A percentile compares a stretch with the other conserved stretches of the same genome.
Evolutionary conservation across 2,329 filamentous ascomycete species (phyloP).

Genomic region (Fusarium miscanthi): DNA sequence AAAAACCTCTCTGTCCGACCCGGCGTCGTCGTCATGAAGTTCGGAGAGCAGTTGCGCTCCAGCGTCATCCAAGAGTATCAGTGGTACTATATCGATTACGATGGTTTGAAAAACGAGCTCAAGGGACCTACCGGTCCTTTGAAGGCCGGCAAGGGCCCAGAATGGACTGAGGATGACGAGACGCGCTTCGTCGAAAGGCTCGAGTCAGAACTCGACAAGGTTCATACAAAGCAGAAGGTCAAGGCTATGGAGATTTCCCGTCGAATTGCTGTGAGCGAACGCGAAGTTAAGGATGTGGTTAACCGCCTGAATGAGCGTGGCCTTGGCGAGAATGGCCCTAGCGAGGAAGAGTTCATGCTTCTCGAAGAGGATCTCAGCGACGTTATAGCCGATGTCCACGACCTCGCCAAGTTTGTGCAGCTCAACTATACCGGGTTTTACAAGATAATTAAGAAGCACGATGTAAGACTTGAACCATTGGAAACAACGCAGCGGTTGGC

Average conservation of each 20-base stretch:
- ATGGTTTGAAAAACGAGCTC: slow-evolving; percentile 88
- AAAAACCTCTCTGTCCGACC: slow-evolving; percentile 53
- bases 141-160: slow-evolving; percentile 58
- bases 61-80: slow-evolving; percentile 97
- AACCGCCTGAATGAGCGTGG: slow-evolving; percentile 74
- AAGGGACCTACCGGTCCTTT: slow-evolving; percentile 73
- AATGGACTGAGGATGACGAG: slow-evolving; percentile 94
- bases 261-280: slow-evolving; percentile 86
- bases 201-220: slow-evolving; percentile 94
- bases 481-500: not conserved
- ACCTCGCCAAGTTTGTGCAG: slow-evolving; percentile 97
- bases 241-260: slow-evolving; percentile 96
- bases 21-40: slow-evolving; percentile 76
- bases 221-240: slow-evolving; percentile 96
- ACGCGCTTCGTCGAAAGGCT: slow-evolving; percentile 86
- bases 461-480: slow-evolving; percentile 65
- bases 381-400: slow-evolving; percentile 98
- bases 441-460: slow-evolving; percentile 99
- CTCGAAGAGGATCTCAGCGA: slow-evolving; percentile 96
- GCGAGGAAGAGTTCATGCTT: slow-evolving; percentile 92
- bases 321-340: slow-evolving; percentile 68
- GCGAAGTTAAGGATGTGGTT: slow-evolving; percentile 90
- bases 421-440: slow-evolving; percentile 99
- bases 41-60: slow-evolving; percentile 95
- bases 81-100: slow-evolving; percentile 99